A percentile compares a stretch with the other conserved stretches of the same genome.
Evolutionary conservation across 805 yeast genomes (phyloP).

Genomic region (Cyberlindnera japonica): DNA sequence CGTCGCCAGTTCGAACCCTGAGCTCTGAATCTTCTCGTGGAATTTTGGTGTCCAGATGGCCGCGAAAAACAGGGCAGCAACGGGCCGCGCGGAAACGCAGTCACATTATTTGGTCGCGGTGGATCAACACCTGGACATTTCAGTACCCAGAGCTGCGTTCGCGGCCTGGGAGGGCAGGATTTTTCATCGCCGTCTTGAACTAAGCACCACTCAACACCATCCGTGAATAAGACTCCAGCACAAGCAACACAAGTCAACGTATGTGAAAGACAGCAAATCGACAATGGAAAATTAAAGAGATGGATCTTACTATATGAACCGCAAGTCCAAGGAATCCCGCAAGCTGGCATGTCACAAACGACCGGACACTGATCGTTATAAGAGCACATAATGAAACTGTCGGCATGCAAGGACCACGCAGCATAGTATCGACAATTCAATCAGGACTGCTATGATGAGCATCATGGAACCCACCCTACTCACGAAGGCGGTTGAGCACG

Average conservation of each 20-base stretch:
- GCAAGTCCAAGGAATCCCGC: too few relatives aligned
- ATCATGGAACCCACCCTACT: too few relatives aligned
- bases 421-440: too few relatives aligned
- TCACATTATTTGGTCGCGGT: conserved; percentile 4
- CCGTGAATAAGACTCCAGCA: conserved; percentile 2
- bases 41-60: background rate
- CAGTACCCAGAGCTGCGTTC: background rate
- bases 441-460: too few relatives aligned
- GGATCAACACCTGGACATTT: background rate
- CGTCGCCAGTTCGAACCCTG: conserved; percentile 6
- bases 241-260: conserved; percentile 14
- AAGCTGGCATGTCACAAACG: too few relatives aligned
- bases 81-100: conserved; percentile 7
- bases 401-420: background rate
- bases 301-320: too few relatives aligned
- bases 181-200: conserved; percentile 7
- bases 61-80: background rate
- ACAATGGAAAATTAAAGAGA: background rate
- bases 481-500: background rate
- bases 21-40: background rate
- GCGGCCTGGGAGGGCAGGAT: conserved; percentile 6
- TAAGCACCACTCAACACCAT: conserved; percentile 1
- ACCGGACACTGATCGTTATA: too few relatives aligned
- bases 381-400: background rate
- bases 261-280: conserved; percentile 3